Percentiles rank a stretch among this genome's conserved stretches.
These are phyloP conservation scores for Coriaria nepalensis DNA, from an alignment of 306 rosid species.

Conservation along the genomic window DNA sequence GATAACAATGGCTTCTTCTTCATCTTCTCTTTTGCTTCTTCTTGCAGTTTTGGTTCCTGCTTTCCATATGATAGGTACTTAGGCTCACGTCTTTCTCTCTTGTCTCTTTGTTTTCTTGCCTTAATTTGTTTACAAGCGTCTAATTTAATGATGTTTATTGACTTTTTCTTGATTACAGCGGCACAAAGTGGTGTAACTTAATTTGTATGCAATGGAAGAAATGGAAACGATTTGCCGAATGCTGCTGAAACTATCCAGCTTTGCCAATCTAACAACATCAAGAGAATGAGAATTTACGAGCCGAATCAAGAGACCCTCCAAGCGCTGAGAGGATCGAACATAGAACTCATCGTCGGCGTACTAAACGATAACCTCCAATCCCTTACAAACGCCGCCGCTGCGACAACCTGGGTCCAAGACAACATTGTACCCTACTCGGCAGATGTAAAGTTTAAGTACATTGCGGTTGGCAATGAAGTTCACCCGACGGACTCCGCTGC, in stretches of 20 bases:
- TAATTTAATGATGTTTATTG: conserved; percentile 16
- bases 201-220: conserved; percentile 26
- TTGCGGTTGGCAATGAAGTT: conserved; percentile 39
- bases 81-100: background rate
- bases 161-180: too few species aligned
- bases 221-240: conserved; percentile 21
- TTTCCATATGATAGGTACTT: conserved; percentile 1
- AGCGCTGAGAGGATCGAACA: conserved; percentile 43
- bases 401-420: conserved; percentile 26
- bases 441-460: conserved; percentile 29
- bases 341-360: conserved; percentile 30
- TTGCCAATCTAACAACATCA: conserved; percentile 20
- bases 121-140: conserved; percentile 16
- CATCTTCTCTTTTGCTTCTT: background rate
- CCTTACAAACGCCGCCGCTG: conserved; percentile 16
- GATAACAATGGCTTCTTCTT: conserved; percentile 8
- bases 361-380: conserved; percentile 10
- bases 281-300: conserved; percentile 24
- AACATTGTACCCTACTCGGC: conserved; percentile 17
- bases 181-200: conserved; percentile 14
- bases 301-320: conserved; percentile 22
- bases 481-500: conserved; percentile 10
- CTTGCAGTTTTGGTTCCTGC: conserved; percentile 2
- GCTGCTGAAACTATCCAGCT: conserved; percentile 23
- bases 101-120: background rate